Percentiles rank a stretch among this genome's conserved stretches.
Conservation (phyloP, 192 early-diverging fungal genomes). For the Pecoramyces ruminantium region DNA sequence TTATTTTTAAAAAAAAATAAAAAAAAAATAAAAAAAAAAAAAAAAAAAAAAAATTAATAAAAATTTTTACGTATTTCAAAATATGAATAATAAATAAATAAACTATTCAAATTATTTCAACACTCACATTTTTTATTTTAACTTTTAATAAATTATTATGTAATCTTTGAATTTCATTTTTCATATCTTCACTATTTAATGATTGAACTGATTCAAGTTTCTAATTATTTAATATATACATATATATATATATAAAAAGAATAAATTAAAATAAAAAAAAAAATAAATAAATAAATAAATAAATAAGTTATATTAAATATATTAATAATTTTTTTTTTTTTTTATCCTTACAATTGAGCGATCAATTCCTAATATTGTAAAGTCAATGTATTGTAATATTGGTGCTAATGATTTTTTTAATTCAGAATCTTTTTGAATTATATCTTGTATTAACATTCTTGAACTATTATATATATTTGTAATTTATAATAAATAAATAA, state of each 20-base stretch:
- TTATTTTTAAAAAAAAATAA: too few relatives aligned
- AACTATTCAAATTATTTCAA: too few relatives aligned
- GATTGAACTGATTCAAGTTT: neutral
- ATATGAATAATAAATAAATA: too few relatives aligned
- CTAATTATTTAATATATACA: neutral
- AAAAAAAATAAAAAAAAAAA: too few relatives aligned
- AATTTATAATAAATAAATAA: too few relatives aligned
- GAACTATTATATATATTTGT: neutral
- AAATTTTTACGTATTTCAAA: too few relatives aligned
- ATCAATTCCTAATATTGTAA: neutral
- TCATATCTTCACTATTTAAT: neutral
- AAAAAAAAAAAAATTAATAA: too few relatives aligned
- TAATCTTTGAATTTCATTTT: neutral
- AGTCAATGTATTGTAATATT: neutral
- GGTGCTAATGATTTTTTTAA: neutral
- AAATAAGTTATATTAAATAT: neutral
- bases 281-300: neutral
- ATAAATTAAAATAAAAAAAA: too few relatives aligned
- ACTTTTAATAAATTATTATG: neutral
- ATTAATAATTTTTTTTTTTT: neutral
- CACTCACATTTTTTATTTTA: neutral
- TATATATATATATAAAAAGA: too few relatives aligned
- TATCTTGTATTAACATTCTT: neutral
- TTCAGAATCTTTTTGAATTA: neutral
- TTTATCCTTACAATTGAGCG: neutral